Base-by-base conservation (phyloP, 345 rosid species). In the Anastatica hierochuntica region DNA sequence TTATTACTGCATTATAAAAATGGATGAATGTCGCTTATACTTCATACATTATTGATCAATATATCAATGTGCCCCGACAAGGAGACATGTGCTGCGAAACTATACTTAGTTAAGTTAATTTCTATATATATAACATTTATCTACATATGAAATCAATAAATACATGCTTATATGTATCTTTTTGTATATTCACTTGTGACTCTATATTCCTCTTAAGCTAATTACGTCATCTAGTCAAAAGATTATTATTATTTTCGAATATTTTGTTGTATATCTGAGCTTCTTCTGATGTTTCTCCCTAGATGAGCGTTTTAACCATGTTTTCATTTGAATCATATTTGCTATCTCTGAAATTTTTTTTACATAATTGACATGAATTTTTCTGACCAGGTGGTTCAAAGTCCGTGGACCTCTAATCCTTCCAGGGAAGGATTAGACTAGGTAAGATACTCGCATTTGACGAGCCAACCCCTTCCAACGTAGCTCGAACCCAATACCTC, bases 11-110 rank as follows among this genome's bases (percentile, higher is more conserved):
- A 60, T 52, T 64, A 24, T 54, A n/a, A 64, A 52, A 53, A 56
- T 63, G 36, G 39, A 41, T 53, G 66, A 40, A 41, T 67, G 72
- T 67, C 72, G 57, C 72, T 13, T 40, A 20, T 48, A 24, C 46
- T 58, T 51, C 42, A 29, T 45, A 53, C 66, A 67, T 67, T 40
- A 47, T 38, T 67, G 66, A 67, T 67, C 57, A 46, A 58, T 31
- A 53, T 53, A 31, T 46, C 62, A 41, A 40, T 67, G 72, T 60
- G 66, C 62, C 72, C 72, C 66, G 72, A 67, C 66, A 67, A 60
- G 72, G 66, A 67, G 57, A 67, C 72, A 67, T 60, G 62, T 39
- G 49, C 61, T 67, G 61, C 14, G 10, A 45, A 59, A 66, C 66
- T 53, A 60, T 60, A 46, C 61, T 59, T 39, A 51, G 42, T 39